A percentile compares a stretch with the other conserved stretches of the same genome.
These are phyloP conservation scores for Gremmenia infestans DNA, from an alignment of 2,329 filamentous ascomycete species.

Conservation along the genomic window DNA sequence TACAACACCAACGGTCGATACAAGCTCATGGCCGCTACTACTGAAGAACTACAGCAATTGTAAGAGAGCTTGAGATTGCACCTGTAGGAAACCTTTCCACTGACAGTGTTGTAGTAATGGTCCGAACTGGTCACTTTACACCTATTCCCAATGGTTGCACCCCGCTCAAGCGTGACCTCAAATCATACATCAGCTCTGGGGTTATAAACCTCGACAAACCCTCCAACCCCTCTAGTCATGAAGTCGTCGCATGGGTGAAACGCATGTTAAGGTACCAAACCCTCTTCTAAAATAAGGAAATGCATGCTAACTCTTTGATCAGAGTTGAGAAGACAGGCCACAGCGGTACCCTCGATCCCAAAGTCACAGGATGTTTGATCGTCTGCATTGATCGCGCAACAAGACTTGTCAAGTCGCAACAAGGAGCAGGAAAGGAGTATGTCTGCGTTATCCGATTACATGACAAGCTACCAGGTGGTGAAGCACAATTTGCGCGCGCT, in stretches of 20 bases:
- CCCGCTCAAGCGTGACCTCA: conserved; percentile 88
- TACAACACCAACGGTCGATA: conserved; percentile 71
- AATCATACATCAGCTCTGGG: conserved; percentile 94
- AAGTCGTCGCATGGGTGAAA: conserved; percentile 99
- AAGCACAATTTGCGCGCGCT: conserved; percentile 87
- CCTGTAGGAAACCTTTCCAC: conserved; percentile 3
- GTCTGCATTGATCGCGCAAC: conserved; percentile 96
- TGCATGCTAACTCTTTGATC: conserved; percentile 15
- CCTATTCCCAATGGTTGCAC: conserved; percentile 91
- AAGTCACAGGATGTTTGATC: conserved; percentile 93
- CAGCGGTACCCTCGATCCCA: conserved; percentile 96
- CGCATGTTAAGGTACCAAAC: conserved; percentile 74
- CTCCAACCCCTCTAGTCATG: conserved; percentile 95
- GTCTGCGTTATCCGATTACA: conserved; percentile 93
- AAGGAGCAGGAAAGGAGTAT: conserved; percentile 98
- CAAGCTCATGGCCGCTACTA: conserved; percentile 86
- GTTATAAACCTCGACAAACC: conserved; percentile 99
- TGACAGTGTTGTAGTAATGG: conserved; percentile 58
- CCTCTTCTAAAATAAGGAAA: conserved; percentile 2
- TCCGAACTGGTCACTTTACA: conserved; percentile 94
- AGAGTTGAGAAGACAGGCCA: conserved; percentile 96
- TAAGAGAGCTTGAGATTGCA: conserved; percentile 45
- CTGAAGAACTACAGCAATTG: conserved; percentile 94
- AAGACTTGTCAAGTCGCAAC: conserved; percentile 96
- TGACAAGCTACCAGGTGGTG: conserved; percentile 88